phyloP scores from a whole-genome alignment of 176 grass and related monocot genomes.

The Bonia amplexicaulis region DNA sequence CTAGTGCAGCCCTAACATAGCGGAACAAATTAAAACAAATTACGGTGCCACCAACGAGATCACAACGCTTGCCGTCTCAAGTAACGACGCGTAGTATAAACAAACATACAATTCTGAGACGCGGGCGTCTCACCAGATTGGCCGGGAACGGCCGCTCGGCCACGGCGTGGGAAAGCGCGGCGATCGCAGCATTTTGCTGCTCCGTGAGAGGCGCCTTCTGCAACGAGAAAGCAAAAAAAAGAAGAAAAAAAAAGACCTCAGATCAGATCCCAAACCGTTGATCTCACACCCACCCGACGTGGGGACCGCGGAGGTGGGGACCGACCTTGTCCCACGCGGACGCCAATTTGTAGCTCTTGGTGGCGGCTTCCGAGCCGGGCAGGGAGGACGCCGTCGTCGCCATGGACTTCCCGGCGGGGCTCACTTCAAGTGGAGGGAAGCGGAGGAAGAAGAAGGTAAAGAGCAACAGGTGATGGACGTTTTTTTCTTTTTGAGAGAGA shows the following conservation, averaged over 20 bases:
- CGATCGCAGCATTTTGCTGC: slow-evolving; percentile 84
- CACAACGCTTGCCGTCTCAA: background rate
- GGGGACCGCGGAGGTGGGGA: background rate
- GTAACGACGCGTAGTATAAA: background rate
- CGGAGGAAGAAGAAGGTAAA: no score
- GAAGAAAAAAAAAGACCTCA: background rate
- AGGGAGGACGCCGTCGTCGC: slow-evolving; percentile 35
- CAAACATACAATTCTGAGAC: background rate
- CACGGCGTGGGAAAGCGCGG: slow-evolving; percentile 75
- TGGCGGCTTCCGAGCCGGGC: slow-evolving; percentile 71
- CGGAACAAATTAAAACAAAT: background rate
- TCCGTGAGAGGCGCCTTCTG: slow-evolving; percentile 90
- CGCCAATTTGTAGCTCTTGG: slow-evolving; percentile 90
- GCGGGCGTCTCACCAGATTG: slow-evolving; percentile 56
- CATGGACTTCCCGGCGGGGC: slow-evolving; percentile 5
- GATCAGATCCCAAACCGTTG: slow-evolving; percentile 14
- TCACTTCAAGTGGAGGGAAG: no score
- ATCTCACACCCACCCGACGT: no score
- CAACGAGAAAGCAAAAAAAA: background rate
- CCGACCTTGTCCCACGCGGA: slow-evolving; percentile 88
- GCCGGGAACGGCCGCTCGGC: slow-evolving; percentile 69
- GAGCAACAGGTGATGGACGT: no score
- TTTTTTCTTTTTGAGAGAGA: no score
- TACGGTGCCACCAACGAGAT: background rate
- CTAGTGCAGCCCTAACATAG: background rate